Conservation (phyloP, 2,329 filamentous ascomycete genomes). For the Monosporascus sp. region DNA sequence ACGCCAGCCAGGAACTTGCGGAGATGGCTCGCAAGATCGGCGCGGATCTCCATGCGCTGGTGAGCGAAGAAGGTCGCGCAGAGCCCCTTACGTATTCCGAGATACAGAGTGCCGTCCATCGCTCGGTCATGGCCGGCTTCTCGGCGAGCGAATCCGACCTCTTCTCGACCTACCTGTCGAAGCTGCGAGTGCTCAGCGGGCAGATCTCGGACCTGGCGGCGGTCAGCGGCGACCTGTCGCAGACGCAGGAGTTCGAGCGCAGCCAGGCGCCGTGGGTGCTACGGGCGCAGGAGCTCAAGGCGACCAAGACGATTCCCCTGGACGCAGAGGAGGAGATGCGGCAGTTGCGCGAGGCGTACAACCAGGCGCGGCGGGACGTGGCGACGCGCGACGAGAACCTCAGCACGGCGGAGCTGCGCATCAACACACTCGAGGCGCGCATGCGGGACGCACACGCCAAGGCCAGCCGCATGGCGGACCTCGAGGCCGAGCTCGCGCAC, state of each 20-base stretch:
- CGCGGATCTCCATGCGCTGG: slow-evolving; percentile 56
- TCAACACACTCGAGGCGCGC: slow-evolving; percentile 83
- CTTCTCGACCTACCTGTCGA: slow-evolving; percentile 62
- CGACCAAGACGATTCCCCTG: slow-evolving; percentile 72
- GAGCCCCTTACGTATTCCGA: slow-evolving; percentile 64
- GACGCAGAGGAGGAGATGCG: slow-evolving; percentile 83
- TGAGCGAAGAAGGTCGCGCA: slow-evolving; percentile 66
- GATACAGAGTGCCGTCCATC: slow-evolving; percentile 57
- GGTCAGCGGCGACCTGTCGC: slow-evolving; percentile 64
- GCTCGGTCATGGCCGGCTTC: slow-evolving; percentile 47
- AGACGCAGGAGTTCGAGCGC: slow-evolving; percentile 75
- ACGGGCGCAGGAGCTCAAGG: slow-evolving; percentile 74
- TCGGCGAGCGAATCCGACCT: slow-evolving; percentile 59
- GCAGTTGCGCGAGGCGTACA: slow-evolving; percentile 72
- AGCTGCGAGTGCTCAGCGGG: slow-evolving; percentile 58
- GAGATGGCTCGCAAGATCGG: slow-evolving; percentile 64
- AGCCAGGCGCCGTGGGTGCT: slow-evolving; percentile 75
- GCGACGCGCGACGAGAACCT: slow-evolving; percentile 74
- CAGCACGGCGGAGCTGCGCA: slow-evolving; percentile 84
- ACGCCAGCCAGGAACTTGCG: slow-evolving; percentile 59
- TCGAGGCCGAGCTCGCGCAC: slow-evolving; percentile 55
- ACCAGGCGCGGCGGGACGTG: slow-evolving; percentile 67
- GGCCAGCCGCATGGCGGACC: slow-evolving; percentile 60
- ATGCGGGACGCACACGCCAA: slow-evolving; percentile 81
- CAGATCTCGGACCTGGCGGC: slow-evolving; percentile 67